These are phyloP conservation scores for Aspergillus fumigatiaffinis DNA, from an alignment of 2,329 filamentous ascomycete species.

Conservation along the genomic window DNA sequence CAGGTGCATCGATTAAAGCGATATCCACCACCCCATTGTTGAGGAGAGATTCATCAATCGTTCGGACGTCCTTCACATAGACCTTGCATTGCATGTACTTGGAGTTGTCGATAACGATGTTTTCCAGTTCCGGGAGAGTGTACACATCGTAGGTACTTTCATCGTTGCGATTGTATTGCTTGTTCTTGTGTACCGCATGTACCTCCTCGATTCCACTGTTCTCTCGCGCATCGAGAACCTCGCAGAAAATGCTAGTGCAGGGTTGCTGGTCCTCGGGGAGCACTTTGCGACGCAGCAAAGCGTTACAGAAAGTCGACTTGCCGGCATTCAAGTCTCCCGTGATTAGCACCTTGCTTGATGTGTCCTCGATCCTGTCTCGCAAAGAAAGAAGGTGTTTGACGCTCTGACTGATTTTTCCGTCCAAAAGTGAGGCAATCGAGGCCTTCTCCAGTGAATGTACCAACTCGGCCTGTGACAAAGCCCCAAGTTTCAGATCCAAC, in stretches of 20 bases:
- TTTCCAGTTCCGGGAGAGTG: conserved; percentile 70
- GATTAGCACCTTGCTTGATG: conserved; percentile 90
- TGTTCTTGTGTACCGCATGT: conserved; percentile 83
- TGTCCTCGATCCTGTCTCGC: conserved; percentile 93
- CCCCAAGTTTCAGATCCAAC: conserved; percentile 85
- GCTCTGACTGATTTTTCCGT: conserved; percentile 91
- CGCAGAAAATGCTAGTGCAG: conserved; percentile 97
- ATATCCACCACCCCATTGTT: conserved; percentile 99
- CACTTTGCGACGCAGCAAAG: conserved; percentile 85
- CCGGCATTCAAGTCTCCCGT: conserved; percentile 96
- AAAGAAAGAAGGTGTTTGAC: conserved; percentile 84
- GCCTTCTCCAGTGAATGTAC: conserved; percentile 92
- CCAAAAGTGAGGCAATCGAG: conserved; percentile 83
- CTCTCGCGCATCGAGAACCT: conserved; percentile 87
- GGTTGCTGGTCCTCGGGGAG: conserved; percentile 96
- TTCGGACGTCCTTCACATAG: conserved; percentile 84
- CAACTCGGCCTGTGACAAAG: conserved; percentile 79
- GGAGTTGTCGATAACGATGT: conserved; percentile 83
- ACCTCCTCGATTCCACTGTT: conserved; percentile 92
- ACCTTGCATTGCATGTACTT: conserved; percentile 94
- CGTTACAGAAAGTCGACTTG: conserved; percentile 98
- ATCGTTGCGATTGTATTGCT: conserved; percentile 78
- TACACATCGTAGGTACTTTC: conserved; percentile 94
- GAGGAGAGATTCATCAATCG: conserved; percentile 86
- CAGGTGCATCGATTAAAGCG: conserved; percentile 92